Evolutionary conservation across 2,329 filamentous ascomycete species (phyloP), one percentile per base, ranked within the genome.

Genomic region (Pseudogymnoascus pannorum): DNA sequence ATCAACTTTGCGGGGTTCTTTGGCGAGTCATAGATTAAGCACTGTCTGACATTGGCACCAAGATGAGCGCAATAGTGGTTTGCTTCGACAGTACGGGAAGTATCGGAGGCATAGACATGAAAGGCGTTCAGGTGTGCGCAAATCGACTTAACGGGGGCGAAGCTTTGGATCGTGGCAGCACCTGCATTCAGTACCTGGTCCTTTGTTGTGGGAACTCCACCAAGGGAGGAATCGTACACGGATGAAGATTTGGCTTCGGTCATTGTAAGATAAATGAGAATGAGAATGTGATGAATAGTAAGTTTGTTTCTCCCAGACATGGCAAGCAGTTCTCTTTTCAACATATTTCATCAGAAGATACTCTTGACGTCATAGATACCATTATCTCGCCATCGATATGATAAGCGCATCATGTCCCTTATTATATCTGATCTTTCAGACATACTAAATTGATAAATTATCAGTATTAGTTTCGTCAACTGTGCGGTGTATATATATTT

Each of bases 121-220:
- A 92, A 92, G n/a, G 89, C 91, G 68, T 94, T 92, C 1, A 96
- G 79, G 70, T 93, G 89, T 1, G 89, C 90, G 73, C 91, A 94
- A 57, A 95, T 81, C 60, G 85, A 83, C 68, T 90, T 87, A 5
- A 91, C 74, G 0, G 91, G 90, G 0, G 80, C 77, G 72, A 95
- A 91, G 65, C 84, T 80, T 72, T 89, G 86, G 1, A 83, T 78
- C 51, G 81, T 67, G 4, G 78, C 75, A 16, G 86, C 86, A 5
- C 84, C 86, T 0, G 83, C 83, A 63, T 87, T 83, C 7, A 89
- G 78, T 5, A 81, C 69, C 51, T 78, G 79, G 72, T 86, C 86
- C 67, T 81, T 82, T 2, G 75, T 71, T 2, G 81, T 80, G 36
- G 82, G 75, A 33, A 24, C 29, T 11, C 40, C 38, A 12, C 51